Evolutionary conservation across 148 eudicot genomes (phyloP).

Genomic region (Rhododendron ferrugineum): DNA sequence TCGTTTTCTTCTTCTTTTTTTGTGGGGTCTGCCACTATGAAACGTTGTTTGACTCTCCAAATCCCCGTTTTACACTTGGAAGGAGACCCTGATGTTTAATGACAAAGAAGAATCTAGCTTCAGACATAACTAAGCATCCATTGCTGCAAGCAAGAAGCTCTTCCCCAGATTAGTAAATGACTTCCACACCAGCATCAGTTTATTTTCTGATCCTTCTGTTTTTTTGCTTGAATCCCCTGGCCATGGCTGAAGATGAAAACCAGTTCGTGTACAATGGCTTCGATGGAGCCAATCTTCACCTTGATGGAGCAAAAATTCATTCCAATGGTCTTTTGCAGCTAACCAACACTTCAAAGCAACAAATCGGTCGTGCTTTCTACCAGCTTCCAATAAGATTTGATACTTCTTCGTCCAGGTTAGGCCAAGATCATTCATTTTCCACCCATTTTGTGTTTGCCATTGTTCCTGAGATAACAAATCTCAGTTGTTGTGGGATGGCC

Average conservation of each 20-base stretch:
- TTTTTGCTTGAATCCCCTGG: neutral
- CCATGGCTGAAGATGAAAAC: neutral
- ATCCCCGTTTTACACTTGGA: neutral
- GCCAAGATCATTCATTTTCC: neutral
- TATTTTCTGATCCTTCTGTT: neutral
- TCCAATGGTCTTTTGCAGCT: constrained; percentile 20
- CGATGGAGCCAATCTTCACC: constrained; percentile 17
- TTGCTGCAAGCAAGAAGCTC: neutral
- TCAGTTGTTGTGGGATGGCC: constrained; percentile 15
- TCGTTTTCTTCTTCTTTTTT: no score
- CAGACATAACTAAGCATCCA: neutral
- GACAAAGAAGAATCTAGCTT: neutral
- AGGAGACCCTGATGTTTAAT: neutral
- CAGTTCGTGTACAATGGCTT: neutral
- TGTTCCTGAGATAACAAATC: neutral
- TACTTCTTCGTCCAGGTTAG: neutral
- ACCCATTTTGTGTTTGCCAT: constrained; percentile 19
- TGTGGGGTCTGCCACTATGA: no score
- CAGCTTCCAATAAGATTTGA: constrained; percentile 11
- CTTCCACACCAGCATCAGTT: constrained; percentile 15
- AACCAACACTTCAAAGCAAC: constrained; percentile 17
- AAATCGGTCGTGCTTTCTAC: constrained; percentile 21
- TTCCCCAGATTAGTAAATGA: neutral
- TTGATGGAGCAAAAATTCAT: constrained; percentile 18
- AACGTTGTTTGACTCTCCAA: neutral